Conservation (phyloP, 371 early-diverging fungal species). For the Mucor circinelloides region DNA sequence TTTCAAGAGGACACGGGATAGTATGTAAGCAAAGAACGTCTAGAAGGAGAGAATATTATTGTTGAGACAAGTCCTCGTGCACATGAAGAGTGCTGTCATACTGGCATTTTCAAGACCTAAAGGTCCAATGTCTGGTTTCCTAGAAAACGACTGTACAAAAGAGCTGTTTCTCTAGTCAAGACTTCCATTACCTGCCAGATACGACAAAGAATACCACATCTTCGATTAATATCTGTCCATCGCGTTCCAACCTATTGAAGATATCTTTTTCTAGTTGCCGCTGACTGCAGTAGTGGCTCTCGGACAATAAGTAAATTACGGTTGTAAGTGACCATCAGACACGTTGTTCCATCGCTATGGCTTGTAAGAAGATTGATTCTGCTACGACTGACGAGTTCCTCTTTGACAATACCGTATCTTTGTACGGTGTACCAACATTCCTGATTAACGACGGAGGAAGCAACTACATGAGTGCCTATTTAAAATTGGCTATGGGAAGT, state of each 20-base stretch:
- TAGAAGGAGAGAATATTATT: conserved; percentile 13
- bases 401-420: too few species aligned
- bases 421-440: too few species aligned
- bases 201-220: too few species aligned
- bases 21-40: conserved; percentile 4
- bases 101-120: conserved; percentile 1
- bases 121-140: background rate
- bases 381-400: too few species aligned
- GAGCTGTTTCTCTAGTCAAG: background rate
- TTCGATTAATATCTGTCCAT: too few species aligned
- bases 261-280: too few species aligned
- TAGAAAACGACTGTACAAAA: background rate
- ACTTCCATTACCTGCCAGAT: background rate
- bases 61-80: background rate
- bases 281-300: too few species aligned
- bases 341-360: too few species aligned
- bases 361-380: too few species aligned
- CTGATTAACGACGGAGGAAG: conserved; percentile 32
- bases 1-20: background rate
- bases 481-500: background rate
- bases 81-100: conserved; percentile 26
- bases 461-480: conserved; percentile 22
- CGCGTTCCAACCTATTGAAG: too few species aligned
- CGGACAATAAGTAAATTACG: too few species aligned
- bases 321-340: too few species aligned